Evolutionary conservation across 805 yeast species (phyloP), one percentile per base, ranked within the genome.

Genomic region (Pichia membranifaciens): DNA sequence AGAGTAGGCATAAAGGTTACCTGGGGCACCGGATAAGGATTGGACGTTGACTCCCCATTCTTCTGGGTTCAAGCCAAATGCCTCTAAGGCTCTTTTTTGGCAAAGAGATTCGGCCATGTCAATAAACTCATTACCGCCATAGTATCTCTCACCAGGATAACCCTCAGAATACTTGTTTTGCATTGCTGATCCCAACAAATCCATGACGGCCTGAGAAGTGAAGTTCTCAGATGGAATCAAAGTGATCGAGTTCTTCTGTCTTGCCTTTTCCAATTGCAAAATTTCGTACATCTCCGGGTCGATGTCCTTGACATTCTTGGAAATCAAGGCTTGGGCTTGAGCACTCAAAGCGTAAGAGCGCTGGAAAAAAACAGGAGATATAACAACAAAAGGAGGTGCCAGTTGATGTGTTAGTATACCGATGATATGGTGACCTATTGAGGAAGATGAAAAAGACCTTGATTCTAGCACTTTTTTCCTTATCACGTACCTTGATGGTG

Each of bases 41-140:
- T 91, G 99, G 43, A 91, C 99, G 58, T 91, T 91, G 58, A 91
- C 98, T 41, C 99, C 99, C 99, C 99, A 91, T 65, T 83, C 72
- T 39, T 75, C 84, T 33, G 93, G 77, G 54, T 83, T 79, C 54
- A 90, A 70, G 50, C 73, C 70, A 68, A 88, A 91, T 10, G 96
- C 89, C 59, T 84, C 78, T 51, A 91, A 73, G 41, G 98, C 99
- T 69, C 99, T 78, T 59, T 81, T 76, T 71, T 89, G 96, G 72
- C 98, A 91, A 50, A 91, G 72, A 13, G 80, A 68, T 74, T 91
- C 99, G 61, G 87, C 88, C 72, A 81, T 76, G 72, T 91, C 99
- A 60, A 91, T 91, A 71, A 81, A 84, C 70, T 91, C 89, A 65
- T 91, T 91, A 67, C 99, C 99, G 68, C 99, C 99, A 66, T 91